Evolutionary conservation across 2,329 filamentous ascomycete species (phyloP).

Genomic region (Aspergillus fumigatus): DNA sequence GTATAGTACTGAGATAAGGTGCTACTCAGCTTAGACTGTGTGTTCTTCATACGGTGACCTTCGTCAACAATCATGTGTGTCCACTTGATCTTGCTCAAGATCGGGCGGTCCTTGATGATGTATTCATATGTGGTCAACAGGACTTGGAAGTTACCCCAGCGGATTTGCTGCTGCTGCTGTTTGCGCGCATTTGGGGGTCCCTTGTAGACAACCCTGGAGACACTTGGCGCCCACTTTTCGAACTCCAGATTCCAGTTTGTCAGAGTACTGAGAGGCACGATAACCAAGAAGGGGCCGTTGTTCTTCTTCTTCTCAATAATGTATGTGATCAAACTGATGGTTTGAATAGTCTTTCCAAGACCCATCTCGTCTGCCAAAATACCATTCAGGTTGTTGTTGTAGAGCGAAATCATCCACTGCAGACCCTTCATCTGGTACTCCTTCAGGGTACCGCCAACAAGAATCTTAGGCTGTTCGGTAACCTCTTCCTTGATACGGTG

Average conservation of each 20-base stretch:
- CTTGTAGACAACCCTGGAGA: slow-evolving; percentile 91
- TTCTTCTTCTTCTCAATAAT: slow-evolving; percentile 95
- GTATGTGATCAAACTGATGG: slow-evolving; percentile 94
- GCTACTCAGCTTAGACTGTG: slow-evolving; percentile 89
- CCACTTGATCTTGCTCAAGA: slow-evolving; percentile 98
- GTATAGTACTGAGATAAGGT: slow-evolving; percentile 94
- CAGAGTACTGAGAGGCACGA: slow-evolving; percentile 91
- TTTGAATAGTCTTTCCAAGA: slow-evolving; percentile 99
- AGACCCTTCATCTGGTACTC: slow-evolving; percentile 98
- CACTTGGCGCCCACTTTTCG: slow-evolving; percentile 93
- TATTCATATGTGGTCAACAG: slow-evolving; percentile 97
- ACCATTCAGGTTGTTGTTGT: slow-evolving; percentile 99
- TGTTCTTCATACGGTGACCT: slow-evolving; percentile 99
- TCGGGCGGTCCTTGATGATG: slow-evolving; percentile 95
- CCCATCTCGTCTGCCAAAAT: slow-evolving; percentile 99
- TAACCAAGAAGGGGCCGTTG: slow-evolving; percentile 87
- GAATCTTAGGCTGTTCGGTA: slow-evolving; percentile 71
- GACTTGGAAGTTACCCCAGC: slow-evolving; percentile 92
- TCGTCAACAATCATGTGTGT: slow-evolving; percentile 99
- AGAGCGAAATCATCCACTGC: slow-evolving; percentile 99
- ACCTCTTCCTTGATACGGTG: slow-evolving; percentile 95
- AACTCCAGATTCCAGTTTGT: slow-evolving; percentile 99
- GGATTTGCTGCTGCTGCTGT: slow-evolving; percentile 86
- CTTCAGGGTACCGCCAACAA: slow-evolving; percentile 89
- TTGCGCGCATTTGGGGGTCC: slow-evolving; percentile 85